Evolutionary conservation across 164 flowering plant species (phyloP), one percentile per base, ranked within the genome.

Genomic region (Echeveria elegans): DNA sequence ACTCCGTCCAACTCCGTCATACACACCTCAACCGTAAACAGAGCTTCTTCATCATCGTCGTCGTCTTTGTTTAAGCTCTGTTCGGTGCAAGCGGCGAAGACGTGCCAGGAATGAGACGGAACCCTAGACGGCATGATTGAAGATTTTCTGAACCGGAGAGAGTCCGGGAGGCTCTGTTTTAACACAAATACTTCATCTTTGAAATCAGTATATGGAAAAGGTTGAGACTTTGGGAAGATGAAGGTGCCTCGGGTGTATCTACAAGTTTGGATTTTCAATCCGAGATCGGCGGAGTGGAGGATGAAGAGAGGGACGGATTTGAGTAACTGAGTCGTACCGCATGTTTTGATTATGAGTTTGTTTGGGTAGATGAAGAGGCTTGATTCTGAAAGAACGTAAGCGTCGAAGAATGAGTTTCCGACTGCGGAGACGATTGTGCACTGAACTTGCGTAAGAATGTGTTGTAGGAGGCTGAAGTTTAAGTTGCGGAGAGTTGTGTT

Each of bases 381-480:
- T 0, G 98, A 94, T 68, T 94, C 98, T 0, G 98, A 94, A 15
- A 94, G 69, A 16, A 94, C 97, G 74, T 94, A 94, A 16, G 98
- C 79, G 67, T 94, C 98, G 41, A 90, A 84, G 70, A 66, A 73
- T 0, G 41, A 69, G 79, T 90, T 94, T 1, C 81, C 91, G 1
- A 92, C 79, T 0, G 95, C 91, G 2, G 96, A 92, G 0, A 92
- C 98, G 2, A 92, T 82, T 36, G 88, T 88, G 83, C 98, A 92
- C 70, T 89, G 96, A 19, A 88, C 98, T 0, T 77, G 89, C 30
- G 74, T 78, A 5, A 89, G 77, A 0, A 89, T 80, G 70, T 82
- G 64, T 40, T 84, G 82, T 0, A 92, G 64, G 0, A 75, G 73
- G 19, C 66, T 70, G 30, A 85, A 82, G 64, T 75, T 76, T 4